Conservation (phyloP, 345 rosid genomes). For the Nasturtium officinale region DNA sequence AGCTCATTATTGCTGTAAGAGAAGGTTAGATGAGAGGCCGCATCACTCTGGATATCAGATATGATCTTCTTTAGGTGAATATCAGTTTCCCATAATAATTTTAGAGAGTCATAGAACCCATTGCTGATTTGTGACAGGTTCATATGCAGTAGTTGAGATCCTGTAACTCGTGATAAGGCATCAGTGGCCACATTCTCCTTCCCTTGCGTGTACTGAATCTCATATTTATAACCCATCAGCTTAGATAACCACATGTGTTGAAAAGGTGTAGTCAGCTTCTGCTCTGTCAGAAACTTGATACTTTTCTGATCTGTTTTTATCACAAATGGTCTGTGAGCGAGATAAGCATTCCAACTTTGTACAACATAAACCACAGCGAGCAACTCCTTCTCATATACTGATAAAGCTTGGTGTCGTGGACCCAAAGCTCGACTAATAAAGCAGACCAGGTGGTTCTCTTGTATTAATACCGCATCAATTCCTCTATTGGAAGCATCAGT, state of each 20-base stretch:
- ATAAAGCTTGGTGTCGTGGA: too few relatives aligned
- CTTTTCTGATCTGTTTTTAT: neutral
- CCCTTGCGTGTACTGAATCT: neutral
- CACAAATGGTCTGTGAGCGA: neutral
- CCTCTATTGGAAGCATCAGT: neutral
- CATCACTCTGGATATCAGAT: too few relatives aligned
- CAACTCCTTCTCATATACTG: neutral
- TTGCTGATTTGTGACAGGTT: neutral
- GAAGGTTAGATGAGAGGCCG: too few relatives aligned
- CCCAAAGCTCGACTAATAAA: too few relatives aligned
- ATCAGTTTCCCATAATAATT: too few relatives aligned
- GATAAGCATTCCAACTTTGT: neutral
- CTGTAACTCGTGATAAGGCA: neutral
- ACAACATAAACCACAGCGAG: neutral
- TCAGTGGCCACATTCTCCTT: neutral
- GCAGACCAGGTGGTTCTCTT: neutral
- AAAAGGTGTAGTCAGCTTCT: neutral
- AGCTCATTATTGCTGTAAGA: too few relatives aligned
- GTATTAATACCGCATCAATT: neutral
- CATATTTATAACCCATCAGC: neutral
- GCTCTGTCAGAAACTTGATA: neutral
- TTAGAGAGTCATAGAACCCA: too few relatives aligned
- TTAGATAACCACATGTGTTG: neutral
- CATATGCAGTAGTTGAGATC: fast-evolving
- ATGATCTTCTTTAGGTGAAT: too few relatives aligned